Evolutionary conservation across 495 filamentous ascomycete species (phyloP).

Genomic region (Penicillium psychrofluorescens): DNA sequence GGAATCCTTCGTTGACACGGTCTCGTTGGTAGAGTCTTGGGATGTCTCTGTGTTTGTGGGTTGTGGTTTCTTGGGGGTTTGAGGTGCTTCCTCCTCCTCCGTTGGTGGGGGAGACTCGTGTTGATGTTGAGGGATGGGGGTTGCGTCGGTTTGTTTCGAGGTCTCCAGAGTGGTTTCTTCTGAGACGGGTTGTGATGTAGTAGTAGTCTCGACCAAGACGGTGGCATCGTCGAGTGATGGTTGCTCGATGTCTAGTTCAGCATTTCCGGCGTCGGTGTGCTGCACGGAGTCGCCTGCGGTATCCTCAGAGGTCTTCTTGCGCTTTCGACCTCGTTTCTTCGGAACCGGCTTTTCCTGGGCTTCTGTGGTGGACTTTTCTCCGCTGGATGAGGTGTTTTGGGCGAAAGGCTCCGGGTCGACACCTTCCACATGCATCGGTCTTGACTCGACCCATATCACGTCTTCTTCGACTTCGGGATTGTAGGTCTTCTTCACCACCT

Average conservation of each 20-base stretch:
- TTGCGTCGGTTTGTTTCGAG: not conserved
- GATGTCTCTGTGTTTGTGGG: slow-evolving; percentile 2
- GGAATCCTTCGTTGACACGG: slow-evolving; percentile 1
- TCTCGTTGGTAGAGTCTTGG: not conserved
- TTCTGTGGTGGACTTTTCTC: not conserved
- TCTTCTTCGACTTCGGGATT: slow-evolving; percentile 25
- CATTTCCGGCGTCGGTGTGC: not conserved
- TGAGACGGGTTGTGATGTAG: too few species aligned
- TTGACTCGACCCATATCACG: slow-evolving; percentile 33
- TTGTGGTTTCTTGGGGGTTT: slow-evolving; percentile 15
- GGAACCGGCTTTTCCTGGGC: slow-evolving; percentile 9
- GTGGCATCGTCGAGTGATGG: not conserved
- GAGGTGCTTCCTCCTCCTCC: not conserved
- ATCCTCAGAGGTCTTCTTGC: slow-evolving; percentile 28
- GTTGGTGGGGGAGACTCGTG: not conserved
- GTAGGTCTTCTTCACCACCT: slow-evolving; percentile 17
- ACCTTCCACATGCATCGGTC: slow-evolving; percentile 6
- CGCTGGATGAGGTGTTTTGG: not conserved
- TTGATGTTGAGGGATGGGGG: not conserved
- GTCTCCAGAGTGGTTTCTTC: too few species aligned
- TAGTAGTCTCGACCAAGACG: too few species aligned
- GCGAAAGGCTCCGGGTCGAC: not conserved
- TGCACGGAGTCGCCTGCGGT: not conserved
- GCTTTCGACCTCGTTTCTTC: slow-evolving; percentile 42
- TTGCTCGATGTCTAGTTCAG: not conserved